Evolutionary conservation across 768 basidiomycete genomes (phyloP).

Genomic region (Rhodotorula toruloides): DNA sequence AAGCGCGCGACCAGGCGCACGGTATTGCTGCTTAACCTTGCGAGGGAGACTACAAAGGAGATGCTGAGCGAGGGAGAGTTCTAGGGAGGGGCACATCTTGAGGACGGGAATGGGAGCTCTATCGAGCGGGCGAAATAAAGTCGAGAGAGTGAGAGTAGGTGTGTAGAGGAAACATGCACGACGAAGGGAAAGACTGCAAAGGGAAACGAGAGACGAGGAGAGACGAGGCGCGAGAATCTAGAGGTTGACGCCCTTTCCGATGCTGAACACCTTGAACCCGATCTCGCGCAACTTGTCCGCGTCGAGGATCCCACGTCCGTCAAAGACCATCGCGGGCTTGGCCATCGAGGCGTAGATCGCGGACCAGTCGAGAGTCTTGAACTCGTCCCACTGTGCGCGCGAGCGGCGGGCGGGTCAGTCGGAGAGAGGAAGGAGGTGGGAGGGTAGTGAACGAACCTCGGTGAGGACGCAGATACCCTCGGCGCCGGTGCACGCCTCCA

Average conservation of each 20-base stretch:
- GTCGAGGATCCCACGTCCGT: constrained; percentile 83
- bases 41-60: too few species aligned
- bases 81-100: too few species aligned
- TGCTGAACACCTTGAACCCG: constrained; percentile 65
- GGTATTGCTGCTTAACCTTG: too few species aligned
- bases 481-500: constrained; percentile 79
- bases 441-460: constrained; percentile 51
- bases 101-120: too few species aligned
- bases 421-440: too few species aligned
- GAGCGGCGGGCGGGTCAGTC: not conserved
- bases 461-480: constrained; percentile 95
- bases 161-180: too few species aligned
- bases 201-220: too few species aligned
- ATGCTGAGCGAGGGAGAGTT: too few species aligned
- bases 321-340: constrained; percentile 95
- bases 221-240: not conserved
- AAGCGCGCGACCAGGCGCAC: too few species aligned
- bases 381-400: constrained; percentile 74
- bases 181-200: too few species aligned
- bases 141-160: too few species aligned
- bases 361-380: constrained; percentile 85
- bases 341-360: constrained; percentile 79
- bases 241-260: constrained; percentile 44
- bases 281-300: constrained; percentile 70
- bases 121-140: not conserved